Conservation (phyloP, 805 yeast genomes). For the Schwanniomyces sp. region DNA sequence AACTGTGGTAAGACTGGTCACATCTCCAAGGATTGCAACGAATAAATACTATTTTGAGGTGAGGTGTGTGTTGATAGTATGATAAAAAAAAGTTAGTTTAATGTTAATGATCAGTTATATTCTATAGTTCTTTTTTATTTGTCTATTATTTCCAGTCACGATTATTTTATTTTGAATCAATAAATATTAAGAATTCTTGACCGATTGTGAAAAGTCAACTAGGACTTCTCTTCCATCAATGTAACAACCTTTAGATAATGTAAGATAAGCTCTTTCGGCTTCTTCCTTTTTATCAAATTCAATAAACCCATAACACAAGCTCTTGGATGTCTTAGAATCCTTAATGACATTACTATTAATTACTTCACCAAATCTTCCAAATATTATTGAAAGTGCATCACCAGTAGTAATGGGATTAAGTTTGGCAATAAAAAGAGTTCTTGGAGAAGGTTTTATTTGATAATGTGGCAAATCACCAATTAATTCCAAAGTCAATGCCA, state of each 20-base stretch:
- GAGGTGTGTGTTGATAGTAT: constrained; percentile 1
- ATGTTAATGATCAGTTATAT: constrained; percentile 1
- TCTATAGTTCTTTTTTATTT: constrained; percentile 6
- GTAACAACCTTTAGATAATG: constrained; percentile 55
- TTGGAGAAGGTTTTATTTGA: constrained; percentile 59
- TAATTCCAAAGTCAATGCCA: constrained; percentile 62
- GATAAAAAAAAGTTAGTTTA: neutral
- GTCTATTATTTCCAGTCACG: neutral
- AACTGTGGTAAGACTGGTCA: constrained; percentile 81
- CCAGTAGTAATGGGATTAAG: constrained; percentile 61
- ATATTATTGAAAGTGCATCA: constrained; percentile 55
- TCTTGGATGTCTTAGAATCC: constrained; percentile 43
- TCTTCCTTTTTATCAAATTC: constrained; percentile 48
- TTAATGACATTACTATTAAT: constrained; percentile 55
- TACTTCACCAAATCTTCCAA: constrained; percentile 61
- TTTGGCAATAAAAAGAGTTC: constrained; percentile 61
- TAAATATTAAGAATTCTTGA: constrained; percentile 6
- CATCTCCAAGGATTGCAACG: constrained; percentile 74
- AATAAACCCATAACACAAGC: constrained; percentile 63
- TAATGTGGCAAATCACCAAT: constrained; percentile 64
- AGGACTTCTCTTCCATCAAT: constrained; percentile 65
- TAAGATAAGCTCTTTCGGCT: constrained; percentile 63
- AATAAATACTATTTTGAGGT: neutral
- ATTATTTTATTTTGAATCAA: constrained; percentile 1
- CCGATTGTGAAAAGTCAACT: constrained; percentile 66